A percentile compares a stretch with the other conserved stretches of the same genome.
These are phyloP conservation scores for Phytophthora ramorum DNA, from an alignment of 352 stramenopile genomes.

Conservation along the genomic window DNA sequence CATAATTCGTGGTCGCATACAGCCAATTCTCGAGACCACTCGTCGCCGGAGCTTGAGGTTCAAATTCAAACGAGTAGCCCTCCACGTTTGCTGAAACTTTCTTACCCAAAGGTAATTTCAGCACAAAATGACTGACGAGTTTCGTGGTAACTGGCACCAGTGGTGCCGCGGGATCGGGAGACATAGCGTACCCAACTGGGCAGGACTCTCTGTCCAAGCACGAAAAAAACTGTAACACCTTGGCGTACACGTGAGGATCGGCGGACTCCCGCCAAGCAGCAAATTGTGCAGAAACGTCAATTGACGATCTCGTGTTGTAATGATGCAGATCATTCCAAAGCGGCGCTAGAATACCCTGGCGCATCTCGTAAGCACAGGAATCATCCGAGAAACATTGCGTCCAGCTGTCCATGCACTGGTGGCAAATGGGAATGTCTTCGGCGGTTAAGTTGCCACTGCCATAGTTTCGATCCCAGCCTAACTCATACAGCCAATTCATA, in stretches of 20 bases:
- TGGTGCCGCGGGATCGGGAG: constrained; percentile 6
- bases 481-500: constrained; percentile 12
- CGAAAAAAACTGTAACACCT: constrained; percentile 17
- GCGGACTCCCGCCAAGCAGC: not conserved
- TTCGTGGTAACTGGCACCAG: constrained; percentile 17
- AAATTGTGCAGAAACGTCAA: constrained; percentile 16
- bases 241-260: not conserved
- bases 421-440: constrained; percentile 20
- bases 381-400: constrained; percentile 3
- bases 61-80: constrained; percentile 5
- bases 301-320: constrained; percentile 1
- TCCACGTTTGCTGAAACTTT: not conserved
- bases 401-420: constrained; percentile 15
- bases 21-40: constrained; percentile 12
- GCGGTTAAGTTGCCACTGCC: not conserved
- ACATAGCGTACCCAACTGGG: constrained; percentile 23
- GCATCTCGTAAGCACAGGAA: constrained; percentile 14
- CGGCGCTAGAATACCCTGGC: not conserved
- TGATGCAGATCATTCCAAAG: not conserved
- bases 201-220: constrained; percentile 21
- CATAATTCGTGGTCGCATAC: not conserved
- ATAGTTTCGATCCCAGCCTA: constrained; percentile 1
- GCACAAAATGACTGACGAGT: constrained; percentile 7
- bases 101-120: constrained; percentile 4
- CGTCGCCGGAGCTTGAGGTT: not conserved